Conservation (phyloP, 2,329 filamentous ascomycete species). For the Aspergillus tanneri region DNA sequence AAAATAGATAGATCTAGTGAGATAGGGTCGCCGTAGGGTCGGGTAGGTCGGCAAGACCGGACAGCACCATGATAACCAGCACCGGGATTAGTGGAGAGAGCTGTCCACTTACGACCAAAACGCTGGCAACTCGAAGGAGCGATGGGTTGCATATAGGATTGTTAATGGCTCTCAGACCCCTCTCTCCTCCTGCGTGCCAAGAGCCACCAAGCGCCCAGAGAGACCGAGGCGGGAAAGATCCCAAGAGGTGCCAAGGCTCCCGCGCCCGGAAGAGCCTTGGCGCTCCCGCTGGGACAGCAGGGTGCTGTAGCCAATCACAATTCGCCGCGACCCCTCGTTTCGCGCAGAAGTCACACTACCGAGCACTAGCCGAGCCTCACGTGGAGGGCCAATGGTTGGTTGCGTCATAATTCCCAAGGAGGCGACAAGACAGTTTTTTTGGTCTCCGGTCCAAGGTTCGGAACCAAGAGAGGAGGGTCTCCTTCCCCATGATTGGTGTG, state of each 20-base stretch:
- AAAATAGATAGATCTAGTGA: slow-evolving; percentile 12
- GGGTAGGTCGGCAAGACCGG: slow-evolving; percentile 17
- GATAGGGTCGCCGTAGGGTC: slow-evolving; percentile 8
- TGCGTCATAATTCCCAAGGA: slow-evolving; percentile 19
- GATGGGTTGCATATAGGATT: slow-evolving; percentile 13
- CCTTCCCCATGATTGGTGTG: not conserved
- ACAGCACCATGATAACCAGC: not conserved
- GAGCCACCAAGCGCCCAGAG: slow-evolving; percentile 11
- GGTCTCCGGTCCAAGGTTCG: slow-evolving; percentile 8
- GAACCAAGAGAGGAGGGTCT: slow-evolving; percentile 8
- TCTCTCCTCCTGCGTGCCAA: slow-evolving; percentile 16
- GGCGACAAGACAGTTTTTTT: slow-evolving; percentile 1
- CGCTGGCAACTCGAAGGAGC: slow-evolving; percentile 9
- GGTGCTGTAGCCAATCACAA: slow-evolving; percentile 10
- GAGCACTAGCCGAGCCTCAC: slow-evolving; percentile 10
- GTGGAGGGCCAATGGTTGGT: slow-evolving; percentile 12
- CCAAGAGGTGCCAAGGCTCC: slow-evolving; percentile 21
- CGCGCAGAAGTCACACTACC: slow-evolving; percentile 6
- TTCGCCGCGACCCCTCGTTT: slow-evolving; percentile 1
- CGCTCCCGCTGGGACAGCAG: slow-evolving; percentile 17
- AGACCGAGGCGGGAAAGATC: slow-evolving; percentile 10
- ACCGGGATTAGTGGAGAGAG: not conserved
- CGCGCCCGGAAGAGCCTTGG: slow-evolving; percentile 19
- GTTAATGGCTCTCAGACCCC: slow-evolving; percentile 15
- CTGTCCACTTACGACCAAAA: too few relatives aligned